phyloP scores from a whole-genome alignment of 306 rosid genomes.

The Pueraria montana region DNA sequence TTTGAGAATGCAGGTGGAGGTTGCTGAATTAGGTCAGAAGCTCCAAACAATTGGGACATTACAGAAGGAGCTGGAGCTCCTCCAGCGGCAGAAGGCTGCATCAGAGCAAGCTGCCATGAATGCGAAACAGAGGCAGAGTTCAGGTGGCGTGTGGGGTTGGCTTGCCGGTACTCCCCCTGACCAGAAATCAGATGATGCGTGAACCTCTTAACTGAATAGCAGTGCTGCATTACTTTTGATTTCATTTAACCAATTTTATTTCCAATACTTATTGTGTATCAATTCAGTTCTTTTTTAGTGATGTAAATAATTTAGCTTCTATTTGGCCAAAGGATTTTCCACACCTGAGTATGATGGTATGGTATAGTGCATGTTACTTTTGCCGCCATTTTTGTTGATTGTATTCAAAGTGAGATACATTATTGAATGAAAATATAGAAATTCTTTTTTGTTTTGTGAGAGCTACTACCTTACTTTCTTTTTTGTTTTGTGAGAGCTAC shows the following conservation, averaged over 20 bases:
- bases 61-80: slow-evolving; percentile 94
- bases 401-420: slow-evolving; percentile 51
- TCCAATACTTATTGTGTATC: slow-evolving; percentile 51
- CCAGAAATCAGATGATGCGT: slow-evolving; percentile 58
- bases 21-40: slow-evolving; percentile 92
- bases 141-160: slow-evolving; percentile 98
- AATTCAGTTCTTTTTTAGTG: slow-evolving; percentile 54
- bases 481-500: too few relatives aligned
- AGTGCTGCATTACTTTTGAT: slow-evolving; percentile 54
- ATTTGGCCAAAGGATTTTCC: slow-evolving; percentile 52
- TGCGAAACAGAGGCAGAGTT: slow-evolving; percentile 75
- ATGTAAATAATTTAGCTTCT: slow-evolving; percentile 63
- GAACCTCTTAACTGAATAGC: slow-evolving; percentile 50
- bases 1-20: slow-evolving; percentile 74
- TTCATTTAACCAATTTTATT: slow-evolving; percentile 55
- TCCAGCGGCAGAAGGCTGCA: slow-evolving; percentile 88
- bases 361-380: slow-evolving; percentile 48
- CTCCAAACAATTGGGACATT: slow-evolving; percentile 86
- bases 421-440: slow-evolving; percentile 49
- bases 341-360: slow-evolving; percentile 52
- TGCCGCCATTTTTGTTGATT: slow-evolving; percentile 58
- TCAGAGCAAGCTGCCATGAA: slow-evolving; percentile 86
- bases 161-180: slow-evolving; percentile 76
- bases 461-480: too few relatives aligned
- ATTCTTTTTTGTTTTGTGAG: slow-evolving; percentile 23